Conservation (phyloP, 768 basidiomycete species). For the Hirschioporus abietinus region DNA sequence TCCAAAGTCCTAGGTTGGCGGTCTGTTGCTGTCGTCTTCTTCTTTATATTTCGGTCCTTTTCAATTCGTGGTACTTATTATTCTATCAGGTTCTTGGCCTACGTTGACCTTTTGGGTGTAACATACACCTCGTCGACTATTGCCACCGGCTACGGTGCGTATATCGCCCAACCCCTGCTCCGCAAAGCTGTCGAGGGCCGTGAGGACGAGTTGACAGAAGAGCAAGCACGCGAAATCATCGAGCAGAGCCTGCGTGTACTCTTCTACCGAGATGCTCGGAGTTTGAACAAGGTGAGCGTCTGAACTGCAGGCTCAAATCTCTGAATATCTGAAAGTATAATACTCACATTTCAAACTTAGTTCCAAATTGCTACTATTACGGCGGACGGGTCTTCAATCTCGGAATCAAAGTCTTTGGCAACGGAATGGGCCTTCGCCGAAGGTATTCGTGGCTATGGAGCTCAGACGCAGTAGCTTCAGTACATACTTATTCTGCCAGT, state of each 20-base stretch:
- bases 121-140: conserved; percentile 92
- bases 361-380: conserved; percentile 95
- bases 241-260: conserved; percentile 88
- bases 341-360: conserved; percentile 34
- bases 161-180: conserved; percentile 90
- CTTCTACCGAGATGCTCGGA: conserved; percentile 94
- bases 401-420: conserved; percentile 67
- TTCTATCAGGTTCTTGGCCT: conserved; percentile 76
- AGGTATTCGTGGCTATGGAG: conserved; percentile 83
- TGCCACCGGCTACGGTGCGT: conserved; percentile 90
- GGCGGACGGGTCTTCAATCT: conserved; percentile 67
- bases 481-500: background rate
- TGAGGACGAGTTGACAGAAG: conserved; percentile 69
- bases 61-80: background rate
- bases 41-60: background rate
- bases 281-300: conserved; percentile 82
- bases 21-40: background rate
- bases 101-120: conserved; percentile 93
- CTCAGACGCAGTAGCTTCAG: conserved; percentile 69
- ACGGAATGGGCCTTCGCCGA: conserved; percentile 94
- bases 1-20: background rate
- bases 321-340: conserved; percentile 6
- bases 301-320: background rate
- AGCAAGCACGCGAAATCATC: conserved; percentile 72
- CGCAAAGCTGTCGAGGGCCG: conserved; percentile 85